Evolutionary conservation across 176 grass and related monocot genomes (phyloP), one percentile per base, ranked within the genome.

Genomic region (Zizania latifolia): DNA sequence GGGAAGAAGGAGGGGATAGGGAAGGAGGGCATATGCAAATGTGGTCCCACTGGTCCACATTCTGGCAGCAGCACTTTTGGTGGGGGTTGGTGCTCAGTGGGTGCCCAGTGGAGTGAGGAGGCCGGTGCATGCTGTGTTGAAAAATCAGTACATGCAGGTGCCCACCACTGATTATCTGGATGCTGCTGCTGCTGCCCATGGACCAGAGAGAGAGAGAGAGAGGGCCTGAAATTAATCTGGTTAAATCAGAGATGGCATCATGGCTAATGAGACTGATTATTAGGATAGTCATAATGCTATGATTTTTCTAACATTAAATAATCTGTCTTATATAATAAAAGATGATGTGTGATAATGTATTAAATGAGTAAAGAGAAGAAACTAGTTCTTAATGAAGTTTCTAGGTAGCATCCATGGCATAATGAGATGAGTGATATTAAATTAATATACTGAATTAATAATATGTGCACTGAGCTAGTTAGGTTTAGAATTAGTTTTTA

Each of bases 271-370:
- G 36, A n/a, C 19, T 22, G 48, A 38, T 37, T 57, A 78, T 72
- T 71, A 87, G 82, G 77, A 82, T 74, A n/a, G 36, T 14, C 12
- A 74, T 72, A n/a, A n/a, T n/a, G n/a, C n/a, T n/a, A n/a, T n/a
- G n/a, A n/a, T n/a, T n/a, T n/a, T n/a, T n/a, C n/a, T n/a, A n/a
- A n/a, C n/a, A n/a, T n/a, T n/a, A n/a, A n/a, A n/a, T n/a, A n/a
- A n/a, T n/a, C n/a, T n/a, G n/a, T n/a, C n/a, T n/a, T n/a, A n/a
- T n/a, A n/a, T n/a, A n/a, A n/a, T n/a, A n/a, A n/a, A n/a, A n/a
- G n/a, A n/a, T n/a, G n/a, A n/a, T n/a, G n/a, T n/a, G n/a, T n/a
- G n/a, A n/a, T n/a, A n/a, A n/a, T n/a, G n/a, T n/a, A n/a, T n/a
- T n/a, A n/a, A n/a, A n/a, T n/a, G n/a, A n/a, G n/a, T n/a, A n/a